Conservation (phyloP, 768 basidiomycete species). For the Termitomyces sp. region DNA sequence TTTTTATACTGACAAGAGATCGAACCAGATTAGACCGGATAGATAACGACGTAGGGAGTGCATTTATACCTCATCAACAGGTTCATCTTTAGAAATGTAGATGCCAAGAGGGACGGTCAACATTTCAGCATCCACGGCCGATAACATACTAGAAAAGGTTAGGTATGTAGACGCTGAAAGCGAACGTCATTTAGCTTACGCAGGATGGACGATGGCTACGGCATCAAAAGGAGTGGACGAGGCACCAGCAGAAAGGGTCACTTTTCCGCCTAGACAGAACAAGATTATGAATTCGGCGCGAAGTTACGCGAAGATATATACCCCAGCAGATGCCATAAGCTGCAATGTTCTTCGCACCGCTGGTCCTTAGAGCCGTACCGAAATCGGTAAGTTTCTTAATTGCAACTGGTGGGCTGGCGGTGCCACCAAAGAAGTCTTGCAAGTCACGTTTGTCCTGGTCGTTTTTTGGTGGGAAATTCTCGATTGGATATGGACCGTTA, state of each 20-base stretch:
- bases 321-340: conserved; percentile 62
- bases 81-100: conserved; percentile 60
- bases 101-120: conserved; percentile 53
- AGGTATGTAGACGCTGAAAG: not conserved
- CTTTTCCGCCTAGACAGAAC: conserved; percentile 45
- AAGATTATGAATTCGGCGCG: not conserved
- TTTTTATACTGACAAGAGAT: conserved; percentile 39
- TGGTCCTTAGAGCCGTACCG: conserved; percentile 38
- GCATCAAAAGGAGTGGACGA: conserved; percentile 45
- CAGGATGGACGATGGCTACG: conserved; percentile 55
- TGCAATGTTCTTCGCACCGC: conserved; percentile 44
- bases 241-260: conserved; percentile 39
- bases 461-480: conserved; percentile 53
- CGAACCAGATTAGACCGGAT: not conserved
- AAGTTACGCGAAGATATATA: conserved; percentile 18
- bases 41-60: not conserved
- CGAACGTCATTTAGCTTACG: conserved; percentile 38
- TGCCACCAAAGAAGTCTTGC: conserved; percentile 57
- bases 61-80: conserved; percentile 46
- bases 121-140: conserved; percentile 46
- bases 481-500: conserved; percentile 44
- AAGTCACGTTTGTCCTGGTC: conserved; percentile 50
- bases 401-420: conserved; percentile 41
- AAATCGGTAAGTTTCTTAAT: conserved; percentile 42
- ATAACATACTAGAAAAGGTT: conserved; percentile 44